Evolutionary conservation across 1,139 yeast genomes (phyloP).

Genomic region (Kodamaea plutei): DNA sequence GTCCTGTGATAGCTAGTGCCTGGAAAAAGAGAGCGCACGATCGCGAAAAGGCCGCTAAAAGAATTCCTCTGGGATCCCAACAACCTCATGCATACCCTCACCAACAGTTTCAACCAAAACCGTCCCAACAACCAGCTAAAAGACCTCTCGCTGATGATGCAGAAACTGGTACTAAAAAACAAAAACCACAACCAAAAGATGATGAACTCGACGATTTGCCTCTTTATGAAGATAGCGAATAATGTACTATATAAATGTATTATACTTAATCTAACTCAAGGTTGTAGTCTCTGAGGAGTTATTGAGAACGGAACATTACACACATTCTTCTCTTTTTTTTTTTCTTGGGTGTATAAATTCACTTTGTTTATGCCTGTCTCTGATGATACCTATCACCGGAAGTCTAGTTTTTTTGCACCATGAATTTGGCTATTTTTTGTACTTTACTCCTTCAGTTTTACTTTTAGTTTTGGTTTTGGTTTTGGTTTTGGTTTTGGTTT

Average conservation of each 20-base stretch:
- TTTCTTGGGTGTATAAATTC: too few species aligned
- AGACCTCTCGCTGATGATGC: slow-evolving; percentile 7
- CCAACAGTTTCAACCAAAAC: background rate
- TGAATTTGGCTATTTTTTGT: too few species aligned
- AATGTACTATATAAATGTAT: slow-evolving; percentile 6
- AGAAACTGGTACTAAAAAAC: slow-evolving; percentile 1
- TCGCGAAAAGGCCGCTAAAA: slow-evolving; percentile 21
- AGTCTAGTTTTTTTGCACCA: too few species aligned
- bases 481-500: too few species aligned
- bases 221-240: slow-evolving; percentile 42
- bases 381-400: too few species aligned
- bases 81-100: slow-evolving; percentile 3
- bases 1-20: slow-evolving; percentile 30
- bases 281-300: background rate
- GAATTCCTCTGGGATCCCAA: slow-evolving; percentile 5
- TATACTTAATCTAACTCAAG: background rate
- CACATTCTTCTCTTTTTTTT: too few species aligned
- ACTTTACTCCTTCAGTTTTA: too few species aligned
- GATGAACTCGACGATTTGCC: slow-evolving; percentile 33
- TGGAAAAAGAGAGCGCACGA: slow-evolving; percentile 37
- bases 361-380: too few species aligned
- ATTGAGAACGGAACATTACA: too few species aligned
- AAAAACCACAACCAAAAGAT: slow-evolving; percentile 7
- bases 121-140: slow-evolving; percentile 2
- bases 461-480: too few species aligned